phyloP scores from a whole-genome alignment of 2,329 filamentous ascomycete genomes.

The Pestalotiopsis sp. region DNA sequence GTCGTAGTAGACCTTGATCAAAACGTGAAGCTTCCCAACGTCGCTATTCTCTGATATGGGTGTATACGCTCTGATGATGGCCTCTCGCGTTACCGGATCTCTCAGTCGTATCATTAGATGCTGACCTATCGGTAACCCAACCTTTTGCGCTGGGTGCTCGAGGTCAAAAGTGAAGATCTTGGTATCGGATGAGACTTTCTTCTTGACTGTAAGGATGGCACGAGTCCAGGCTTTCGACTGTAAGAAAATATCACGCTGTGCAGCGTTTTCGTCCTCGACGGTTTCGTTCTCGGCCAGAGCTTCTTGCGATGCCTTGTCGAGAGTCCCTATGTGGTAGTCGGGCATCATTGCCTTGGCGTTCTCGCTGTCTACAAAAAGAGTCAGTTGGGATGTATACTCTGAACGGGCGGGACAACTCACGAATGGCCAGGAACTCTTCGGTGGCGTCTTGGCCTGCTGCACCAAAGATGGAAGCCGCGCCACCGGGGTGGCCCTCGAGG shows the following conservation, averaged over 20 bases:
- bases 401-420: slow-evolving; percentile 53
- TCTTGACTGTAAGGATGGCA: slow-evolving; percentile 69
- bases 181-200: slow-evolving; percentile 74
- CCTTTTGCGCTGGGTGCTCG: slow-evolving; percentile 67
- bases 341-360: slow-evolving; percentile 91
- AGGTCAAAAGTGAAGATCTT: slow-evolving; percentile 81
- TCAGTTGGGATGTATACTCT: slow-evolving; percentile 24
- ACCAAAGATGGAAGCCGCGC: slow-evolving; percentile 80
- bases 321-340: slow-evolving; percentile 79
- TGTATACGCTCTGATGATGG: slow-evolving; percentile 85
- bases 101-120: slow-evolving; percentile 83
- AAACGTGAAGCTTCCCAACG: slow-evolving; percentile 69
- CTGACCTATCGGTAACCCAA: slow-evolving; percentile 83
- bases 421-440: slow-evolving; percentile 91
- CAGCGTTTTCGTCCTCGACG: slow-evolving; percentile 34
- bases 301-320: slow-evolving; percentile 62
- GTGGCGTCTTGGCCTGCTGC: slow-evolving; percentile 81
- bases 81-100: slow-evolving; percentile 70
- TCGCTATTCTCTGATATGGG: slow-evolving; percentile 69
- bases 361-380: slow-evolving; percentile 70
- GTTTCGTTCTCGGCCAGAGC: slow-evolving; percentile 49
- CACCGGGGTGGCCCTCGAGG: slow-evolving; percentile 81
- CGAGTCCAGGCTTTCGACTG: slow-evolving; percentile 74
- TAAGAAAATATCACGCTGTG: slow-evolving; percentile 66
- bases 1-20: slow-evolving; percentile 82